Base-by-base conservation (phyloP, 306 rosid species). In the Vicia villosa region DNA sequence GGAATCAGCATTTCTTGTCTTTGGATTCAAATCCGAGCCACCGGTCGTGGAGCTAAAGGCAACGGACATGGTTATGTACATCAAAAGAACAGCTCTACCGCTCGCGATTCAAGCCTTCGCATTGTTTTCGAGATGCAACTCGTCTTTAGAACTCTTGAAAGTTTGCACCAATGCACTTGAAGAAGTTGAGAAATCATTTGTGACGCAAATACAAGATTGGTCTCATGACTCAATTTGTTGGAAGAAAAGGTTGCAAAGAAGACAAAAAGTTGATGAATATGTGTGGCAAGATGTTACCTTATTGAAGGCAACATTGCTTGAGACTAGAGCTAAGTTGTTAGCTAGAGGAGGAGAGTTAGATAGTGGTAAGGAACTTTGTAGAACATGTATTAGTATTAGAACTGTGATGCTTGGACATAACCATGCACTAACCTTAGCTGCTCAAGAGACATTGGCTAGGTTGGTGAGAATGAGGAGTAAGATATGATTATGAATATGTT, bases 241-340 rank as follows among this genome's bases (percentile, higher is more conserved):
- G 98, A 89, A 86, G 72, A 84, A 81, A 57, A 89, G 86, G 85
- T 63, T 82, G 70, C 87, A 86, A 66, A 72, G 89, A 40, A 62
- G 79, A 42, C 90, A 85, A 37, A 80, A 84, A 71, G 91, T 86
- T 24, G 96, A 92, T 47, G 96, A 89, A 40, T 89, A 83, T 43
- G 96, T 90, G 41, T 92, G 98, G 98, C 98, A 92, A 50, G 96
- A 92, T 41, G 96, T 90, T 51, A 90, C 96, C 3, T 72, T 92
- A 46, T 68, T 89, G 70, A 92, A 90, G 80, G 96, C 98, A 14
- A 88, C 93, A 40, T 50, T 90, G 14, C 86, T 92, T 49, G 98
- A 92, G 84, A 93, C 91, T 3, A 81, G 96, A 70, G 96, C 96
- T 0, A 93, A 90, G 77, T 79, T 93, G 83, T 69, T 90, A 28